phyloP scores from a whole-genome alignment of 352 stramenopile species.

The Blastocystis sp. region DNA sequence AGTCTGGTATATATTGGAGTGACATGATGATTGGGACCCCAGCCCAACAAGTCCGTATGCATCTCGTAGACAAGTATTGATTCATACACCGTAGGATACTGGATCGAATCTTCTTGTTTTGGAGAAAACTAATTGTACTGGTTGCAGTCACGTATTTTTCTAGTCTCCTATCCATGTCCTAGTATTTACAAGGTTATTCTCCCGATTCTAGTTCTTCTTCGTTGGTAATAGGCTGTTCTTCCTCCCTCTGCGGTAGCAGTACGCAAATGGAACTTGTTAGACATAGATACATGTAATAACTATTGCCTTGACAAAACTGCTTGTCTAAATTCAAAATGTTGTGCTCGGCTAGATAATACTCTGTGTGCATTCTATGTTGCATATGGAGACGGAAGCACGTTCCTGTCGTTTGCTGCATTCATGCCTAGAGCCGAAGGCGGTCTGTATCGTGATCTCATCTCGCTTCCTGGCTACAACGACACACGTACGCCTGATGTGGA shows the following conservation, averaged over 20 bases:
- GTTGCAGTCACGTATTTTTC: neutral
- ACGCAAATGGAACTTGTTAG: neutral
- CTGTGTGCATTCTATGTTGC: slow-evolving; percentile 23
- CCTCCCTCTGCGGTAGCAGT: neutral
- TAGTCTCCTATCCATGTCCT: neutral
- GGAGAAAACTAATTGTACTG: neutral
- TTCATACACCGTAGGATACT: neutral
- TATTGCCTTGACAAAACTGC: neutral
- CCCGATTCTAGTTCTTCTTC: neutral
- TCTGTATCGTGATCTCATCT: neutral
- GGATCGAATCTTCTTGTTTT: slow-evolving; percentile 7
- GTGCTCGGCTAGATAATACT: neutral
- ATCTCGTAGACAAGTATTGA: neutral
- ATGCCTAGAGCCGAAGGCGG: slow-evolving; percentile 2
- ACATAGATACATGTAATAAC: neutral
- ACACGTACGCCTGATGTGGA: neutral
- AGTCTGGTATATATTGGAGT: slow-evolving; percentile 2
- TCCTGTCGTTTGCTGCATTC: neutral
- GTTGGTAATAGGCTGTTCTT: neutral
- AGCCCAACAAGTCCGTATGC: neutral
- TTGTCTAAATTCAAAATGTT: neutral
- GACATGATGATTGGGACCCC: slow-evolving; percentile 2
- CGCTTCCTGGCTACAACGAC: neutral
- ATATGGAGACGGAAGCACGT: slow-evolving; percentile 19
- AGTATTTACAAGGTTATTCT: slow-evolving; percentile 9